These are phyloP conservation scores for Phaeosphaeriaceae sp. DNA, from an alignment of 2,329 filamentous ascomycete genomes.

Conservation along the genomic window DNA sequence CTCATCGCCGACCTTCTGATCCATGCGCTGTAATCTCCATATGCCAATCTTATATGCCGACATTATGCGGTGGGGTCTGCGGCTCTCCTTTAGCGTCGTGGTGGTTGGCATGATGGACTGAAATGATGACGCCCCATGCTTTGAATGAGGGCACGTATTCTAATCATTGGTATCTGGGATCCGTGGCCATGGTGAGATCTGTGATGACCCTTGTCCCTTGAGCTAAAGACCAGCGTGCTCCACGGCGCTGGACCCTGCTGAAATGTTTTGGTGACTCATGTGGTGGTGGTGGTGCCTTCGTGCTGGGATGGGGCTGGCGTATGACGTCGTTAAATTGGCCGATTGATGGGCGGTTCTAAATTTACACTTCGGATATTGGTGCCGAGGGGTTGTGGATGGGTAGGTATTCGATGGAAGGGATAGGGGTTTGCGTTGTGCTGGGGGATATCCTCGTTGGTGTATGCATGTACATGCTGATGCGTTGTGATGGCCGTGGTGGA, in stretches of 20 bases:
- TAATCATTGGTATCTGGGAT: too few relatives aligned
- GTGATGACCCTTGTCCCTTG: neutral
- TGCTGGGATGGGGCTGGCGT: neutral
- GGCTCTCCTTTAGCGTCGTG: neutral
- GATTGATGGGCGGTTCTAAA: neutral
- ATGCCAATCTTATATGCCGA: neutral
- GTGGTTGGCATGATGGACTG: neutral
- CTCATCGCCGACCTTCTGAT: neutral
- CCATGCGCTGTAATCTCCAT: neutral
- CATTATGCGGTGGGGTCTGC: neutral
- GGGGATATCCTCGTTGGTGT: conserved; percentile 9
- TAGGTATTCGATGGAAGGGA: conserved; percentile 7
- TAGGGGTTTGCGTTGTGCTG: conserved; percentile 1
- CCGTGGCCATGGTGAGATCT: neutral
- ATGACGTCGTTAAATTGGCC: too few relatives aligned
- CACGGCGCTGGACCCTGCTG: neutral
- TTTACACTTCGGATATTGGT: neutral
- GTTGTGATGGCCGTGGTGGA: neutral
- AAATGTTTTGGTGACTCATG: neutral
- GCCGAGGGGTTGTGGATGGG: conserved; percentile 13
- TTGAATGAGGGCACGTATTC: too few relatives aligned
- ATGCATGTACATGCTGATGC: conserved; percentile 13
- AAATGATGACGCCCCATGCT: neutral
- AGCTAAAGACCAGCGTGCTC: neutral
- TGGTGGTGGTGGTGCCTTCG: too few relatives aligned